Percentiles rank a stretch among this genome's conserved stretches.
Conservation (phyloP, 1,284 basidiomycete species). For the Sanghuangporus weigelae region DNA sequence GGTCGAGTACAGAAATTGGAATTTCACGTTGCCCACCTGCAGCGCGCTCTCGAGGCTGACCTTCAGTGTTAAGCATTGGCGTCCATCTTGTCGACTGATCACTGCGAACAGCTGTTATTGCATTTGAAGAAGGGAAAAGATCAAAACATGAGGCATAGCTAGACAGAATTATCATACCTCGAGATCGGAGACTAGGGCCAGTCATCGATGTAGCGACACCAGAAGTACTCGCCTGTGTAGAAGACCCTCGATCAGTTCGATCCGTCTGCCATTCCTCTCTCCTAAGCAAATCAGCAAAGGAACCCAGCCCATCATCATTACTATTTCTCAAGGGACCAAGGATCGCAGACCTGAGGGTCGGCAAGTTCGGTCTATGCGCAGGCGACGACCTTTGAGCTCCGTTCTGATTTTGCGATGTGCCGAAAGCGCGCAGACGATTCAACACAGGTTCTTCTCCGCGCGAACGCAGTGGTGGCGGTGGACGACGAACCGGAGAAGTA, state of each 20-base stretch:
- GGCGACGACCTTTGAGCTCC: neutral
- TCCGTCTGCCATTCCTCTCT: neutral
- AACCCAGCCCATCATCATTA: neutral
- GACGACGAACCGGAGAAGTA: neutral
- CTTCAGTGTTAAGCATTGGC: neutral
- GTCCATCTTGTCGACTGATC: neutral
- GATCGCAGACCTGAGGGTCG: constrained; percentile 7
- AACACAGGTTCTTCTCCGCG: neutral
- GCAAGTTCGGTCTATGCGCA: constrained; percentile 3
- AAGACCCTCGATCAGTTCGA: neutral
- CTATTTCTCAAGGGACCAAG: neutral
- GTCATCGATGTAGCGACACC: neutral
- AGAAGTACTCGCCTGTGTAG: neutral
- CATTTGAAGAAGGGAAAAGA: neutral
- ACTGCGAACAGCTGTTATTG: neutral
- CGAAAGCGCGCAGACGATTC: neutral
- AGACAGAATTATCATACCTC: neutral
- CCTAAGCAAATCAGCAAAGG: neutral
- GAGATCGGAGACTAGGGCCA: neutral
- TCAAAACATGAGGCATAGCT: neutral
- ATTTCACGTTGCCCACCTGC: neutral
- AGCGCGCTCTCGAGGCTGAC: neutral
- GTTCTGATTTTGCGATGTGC: neutral
- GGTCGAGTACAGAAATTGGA: neutral
- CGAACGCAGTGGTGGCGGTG: neutral